A percentile compares a stretch with the other conserved stretches of the same genome.
These are phyloP conservation scores for Gloeopeniophorella convolvens DNA, from an alignment of 768 basidiomycete species.

Conservation along the genomic window DNA sequence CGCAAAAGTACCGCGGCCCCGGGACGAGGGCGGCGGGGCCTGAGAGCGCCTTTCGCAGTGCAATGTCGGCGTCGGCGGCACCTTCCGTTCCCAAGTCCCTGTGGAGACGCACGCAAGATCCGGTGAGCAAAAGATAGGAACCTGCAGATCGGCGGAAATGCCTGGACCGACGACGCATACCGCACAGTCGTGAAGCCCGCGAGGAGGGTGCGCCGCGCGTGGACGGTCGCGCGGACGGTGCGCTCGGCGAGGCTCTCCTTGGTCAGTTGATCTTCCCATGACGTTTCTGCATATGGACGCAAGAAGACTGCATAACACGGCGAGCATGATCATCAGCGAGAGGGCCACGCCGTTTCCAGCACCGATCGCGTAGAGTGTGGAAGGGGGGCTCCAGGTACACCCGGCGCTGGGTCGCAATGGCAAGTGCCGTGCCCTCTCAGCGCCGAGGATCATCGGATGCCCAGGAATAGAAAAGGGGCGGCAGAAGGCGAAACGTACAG, in stretches of 20 bases:
- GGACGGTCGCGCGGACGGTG: conserved; percentile 52
- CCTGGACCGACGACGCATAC: conserved; percentile 26
- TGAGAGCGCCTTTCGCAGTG: conserved; percentile 49
- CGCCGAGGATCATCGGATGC: not conserved
- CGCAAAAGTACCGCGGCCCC: conserved; percentile 59
- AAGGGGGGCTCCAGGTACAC: not conserved
- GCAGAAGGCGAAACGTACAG: conserved; percentile 30
- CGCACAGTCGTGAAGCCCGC: conserved; percentile 60
- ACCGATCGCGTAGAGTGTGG: not conserved
- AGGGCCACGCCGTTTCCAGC: not conserved
- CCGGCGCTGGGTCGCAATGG: not conserved
- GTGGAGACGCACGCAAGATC: too few relatives aligned
- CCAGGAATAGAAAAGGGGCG: not conserved
- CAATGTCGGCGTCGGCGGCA: conserved; percentile 54
- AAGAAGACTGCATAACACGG: conserved; percentile 42
- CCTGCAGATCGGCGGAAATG: not conserved
- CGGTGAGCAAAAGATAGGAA: not conserved
- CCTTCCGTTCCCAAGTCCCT: conserved; percentile 69
- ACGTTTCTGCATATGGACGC: conserved; percentile 51
- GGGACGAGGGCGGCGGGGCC: conserved; percentile 41
- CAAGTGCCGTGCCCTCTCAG: too few relatives aligned
- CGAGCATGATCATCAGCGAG: not conserved
- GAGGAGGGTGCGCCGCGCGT: conserved; percentile 50
- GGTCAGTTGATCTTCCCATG: conserved; percentile 57
- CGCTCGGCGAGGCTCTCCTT: conserved; percentile 53